These are phyloP conservation scores for Pterula multifida DNA, from an alignment of 1,284 basidiomycete genomes.

Conservation along the genomic window DNA sequence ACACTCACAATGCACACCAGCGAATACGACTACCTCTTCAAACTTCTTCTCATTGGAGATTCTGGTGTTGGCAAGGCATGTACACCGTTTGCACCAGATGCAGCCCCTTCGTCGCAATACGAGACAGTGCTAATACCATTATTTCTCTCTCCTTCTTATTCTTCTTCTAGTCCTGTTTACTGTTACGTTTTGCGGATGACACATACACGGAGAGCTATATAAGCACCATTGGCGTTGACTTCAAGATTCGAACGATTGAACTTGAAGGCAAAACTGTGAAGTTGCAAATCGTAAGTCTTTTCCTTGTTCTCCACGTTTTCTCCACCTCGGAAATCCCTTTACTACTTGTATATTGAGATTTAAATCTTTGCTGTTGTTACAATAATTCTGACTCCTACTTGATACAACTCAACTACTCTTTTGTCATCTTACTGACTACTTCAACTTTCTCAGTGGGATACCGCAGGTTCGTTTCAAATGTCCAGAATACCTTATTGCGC, in stretches of 20 bases:
- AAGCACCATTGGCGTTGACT: constrained; percentile 98
- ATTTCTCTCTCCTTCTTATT: constrained; percentile 11
- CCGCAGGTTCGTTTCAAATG: constrained; percentile 38
- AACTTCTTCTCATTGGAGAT: constrained; percentile 85
- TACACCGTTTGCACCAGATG: constrained; percentile 13
- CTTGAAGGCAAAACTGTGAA: constrained; percentile 98
- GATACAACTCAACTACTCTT: too few relatives aligned
- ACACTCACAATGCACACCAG: constrained; percentile 64
- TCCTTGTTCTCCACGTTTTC: neutral
- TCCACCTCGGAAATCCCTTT: too few relatives aligned
- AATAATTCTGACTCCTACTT: too few relatives aligned
- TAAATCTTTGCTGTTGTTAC: too few relatives aligned
- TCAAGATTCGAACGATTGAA: constrained; percentile 99
- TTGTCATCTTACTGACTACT: constrained; percentile 14
- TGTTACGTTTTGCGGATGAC: constrained; percentile 98
- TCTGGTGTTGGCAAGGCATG: constrained; percentile 94
- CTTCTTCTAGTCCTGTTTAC: constrained; percentile 75
- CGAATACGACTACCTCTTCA: constrained; percentile 74
- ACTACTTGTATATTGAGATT: too few relatives aligned
- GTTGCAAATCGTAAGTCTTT: constrained; percentile 86
- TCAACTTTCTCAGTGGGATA: constrained; percentile 71
- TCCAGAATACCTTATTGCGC: neutral
- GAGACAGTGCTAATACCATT: constrained; percentile 8
- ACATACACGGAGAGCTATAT: constrained; percentile 99
- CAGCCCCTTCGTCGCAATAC: neutral